Conservation (phyloP, 169 alveolate genomes). For the Cyclospora cayetanensis region DNA sequence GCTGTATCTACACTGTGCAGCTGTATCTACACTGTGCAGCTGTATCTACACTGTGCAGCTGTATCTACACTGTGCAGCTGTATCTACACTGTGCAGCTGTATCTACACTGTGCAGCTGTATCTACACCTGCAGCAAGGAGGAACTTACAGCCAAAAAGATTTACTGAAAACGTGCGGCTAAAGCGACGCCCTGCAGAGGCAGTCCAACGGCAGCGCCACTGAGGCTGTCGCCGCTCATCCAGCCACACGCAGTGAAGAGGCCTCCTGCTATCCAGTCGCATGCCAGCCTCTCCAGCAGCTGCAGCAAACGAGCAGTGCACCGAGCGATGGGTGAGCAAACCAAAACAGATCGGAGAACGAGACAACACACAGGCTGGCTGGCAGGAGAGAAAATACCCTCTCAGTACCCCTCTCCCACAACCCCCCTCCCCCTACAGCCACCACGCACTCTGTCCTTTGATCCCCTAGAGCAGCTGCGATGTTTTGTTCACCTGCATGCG, state of each 20-base stretch:
- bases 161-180: neutral
- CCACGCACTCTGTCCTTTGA: too few species aligned
- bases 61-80: neutral
- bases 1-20: too few species aligned
- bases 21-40: too few species aligned
- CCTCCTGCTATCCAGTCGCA: slow-evolving; percentile 9
- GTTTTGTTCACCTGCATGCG: neutral
- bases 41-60: neutral
- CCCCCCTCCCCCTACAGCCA: too few species aligned
- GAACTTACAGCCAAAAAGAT: neutral
- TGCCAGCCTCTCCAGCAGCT: neutral
- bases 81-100: neutral
- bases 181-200: slow-evolving; percentile 27
- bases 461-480: too few species aligned
- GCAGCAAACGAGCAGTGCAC: neutral
- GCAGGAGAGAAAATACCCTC: too few species aligned
- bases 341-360: too few species aligned
- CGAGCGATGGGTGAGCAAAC: too few species aligned
- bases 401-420: too few species aligned
- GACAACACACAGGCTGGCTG: too few species aligned
- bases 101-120: neutral
- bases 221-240: slow-evolving; percentile 24
- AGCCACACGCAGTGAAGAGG: slow-evolving; percentile 44
- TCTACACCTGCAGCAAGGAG: neutral
- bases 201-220: slow-evolving; percentile 28